phyloP scores from a whole-genome alignment of 2,329 filamentous ascomycete genomes.

The Sporothrix mexicana region DNA sequence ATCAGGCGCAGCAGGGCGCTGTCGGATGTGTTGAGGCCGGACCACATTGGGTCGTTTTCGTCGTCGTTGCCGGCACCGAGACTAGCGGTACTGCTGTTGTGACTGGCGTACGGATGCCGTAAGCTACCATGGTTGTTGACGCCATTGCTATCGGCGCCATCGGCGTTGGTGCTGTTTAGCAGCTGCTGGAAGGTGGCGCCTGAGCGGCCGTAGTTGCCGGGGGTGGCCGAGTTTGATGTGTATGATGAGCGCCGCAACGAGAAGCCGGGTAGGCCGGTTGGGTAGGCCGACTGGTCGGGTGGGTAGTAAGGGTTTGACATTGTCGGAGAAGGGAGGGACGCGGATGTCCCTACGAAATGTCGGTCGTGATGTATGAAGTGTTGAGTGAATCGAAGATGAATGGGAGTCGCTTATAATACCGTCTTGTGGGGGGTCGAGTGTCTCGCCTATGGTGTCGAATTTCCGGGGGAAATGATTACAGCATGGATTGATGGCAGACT shows the following conservation, averaged over 20 bases:
- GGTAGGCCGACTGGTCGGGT: constrained; percentile 40
- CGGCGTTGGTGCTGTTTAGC: constrained; percentile 41
- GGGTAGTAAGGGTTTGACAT: constrained; percentile 54
- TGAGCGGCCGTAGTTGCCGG: constrained; percentile 47
- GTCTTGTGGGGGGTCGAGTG: background rate
- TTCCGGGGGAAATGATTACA: background rate
- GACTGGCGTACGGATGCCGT: constrained; percentile 26
- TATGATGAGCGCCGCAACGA: constrained; percentile 50
- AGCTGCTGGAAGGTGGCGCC: constrained; percentile 60
- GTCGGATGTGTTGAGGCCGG: constrained; percentile 42
- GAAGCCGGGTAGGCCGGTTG: constrained; percentile 42
- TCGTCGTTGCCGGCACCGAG: background rate
- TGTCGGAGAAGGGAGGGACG: constrained; percentile 27
- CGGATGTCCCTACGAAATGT: constrained; percentile 6
- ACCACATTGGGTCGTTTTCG: constrained; percentile 42
- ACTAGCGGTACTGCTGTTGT: constrained; percentile 18
- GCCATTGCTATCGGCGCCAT: constrained; percentile 29
- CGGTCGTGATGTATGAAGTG: background rate
- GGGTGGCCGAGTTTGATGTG: constrained; percentile 48
- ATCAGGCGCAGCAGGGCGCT: constrained; percentile 39
- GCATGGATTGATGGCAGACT: background rate
- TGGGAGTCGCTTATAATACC: background rate
- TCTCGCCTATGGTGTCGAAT: background rate
- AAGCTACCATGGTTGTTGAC: constrained; percentile 41
- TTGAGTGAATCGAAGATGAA: too few species aligned